A percentile compares a stretch with the other conserved stretches of the same genome.
These are phyloP conservation scores for Aspergillus japonicus DNA, from an alignment of 2,329 filamentous ascomycete genomes.

Conservation along the genomic window DNA sequence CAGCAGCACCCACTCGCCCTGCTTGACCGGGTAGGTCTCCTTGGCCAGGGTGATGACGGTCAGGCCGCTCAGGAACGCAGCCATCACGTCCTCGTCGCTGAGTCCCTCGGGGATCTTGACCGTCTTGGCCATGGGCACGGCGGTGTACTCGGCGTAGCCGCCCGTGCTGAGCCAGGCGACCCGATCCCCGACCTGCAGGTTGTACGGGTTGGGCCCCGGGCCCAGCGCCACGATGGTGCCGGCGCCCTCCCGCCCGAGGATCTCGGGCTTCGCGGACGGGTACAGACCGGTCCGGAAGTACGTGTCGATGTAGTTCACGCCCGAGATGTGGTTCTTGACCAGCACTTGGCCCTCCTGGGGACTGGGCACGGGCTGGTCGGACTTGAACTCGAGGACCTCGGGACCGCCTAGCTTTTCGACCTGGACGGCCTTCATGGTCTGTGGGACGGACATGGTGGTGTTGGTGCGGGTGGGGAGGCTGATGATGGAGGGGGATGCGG, in stretches of 20 bases:
- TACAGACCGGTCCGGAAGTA: slow-evolving; percentile 90
- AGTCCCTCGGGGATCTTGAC: slow-evolving; percentile 65
- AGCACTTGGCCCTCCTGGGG: slow-evolving; percentile 70
- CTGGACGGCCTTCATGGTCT: slow-evolving; percentile 70
- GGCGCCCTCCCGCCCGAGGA: slow-evolving; percentile 75
- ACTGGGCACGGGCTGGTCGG: slow-evolving; percentile 68
- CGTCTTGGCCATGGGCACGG: slow-evolving; percentile 53
- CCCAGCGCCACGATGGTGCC: slow-evolving; percentile 67
- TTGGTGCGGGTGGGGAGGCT: slow-evolving; percentile 13
- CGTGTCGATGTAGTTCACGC: slow-evolving; percentile 87
- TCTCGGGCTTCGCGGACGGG: slow-evolving; percentile 66
- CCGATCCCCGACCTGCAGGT: slow-evolving; percentile 64
- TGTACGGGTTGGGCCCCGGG: slow-evolving; percentile 49
- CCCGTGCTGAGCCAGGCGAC: slow-evolving; percentile 66
- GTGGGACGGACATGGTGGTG: slow-evolving; percentile 53
- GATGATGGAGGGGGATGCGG: slow-evolving; percentile 4
- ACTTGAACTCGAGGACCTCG: slow-evolving; percentile 70
- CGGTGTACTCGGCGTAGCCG: slow-evolving; percentile 61
- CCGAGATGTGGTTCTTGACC: slow-evolving; percentile 75
- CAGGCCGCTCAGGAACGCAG: slow-evolving; percentile 73
- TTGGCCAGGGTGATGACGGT: slow-evolving; percentile 77
- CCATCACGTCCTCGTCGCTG: slow-evolving; percentile 62
- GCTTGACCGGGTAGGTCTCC: slow-evolving; percentile 68
- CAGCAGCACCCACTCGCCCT: slow-evolving; percentile 77
- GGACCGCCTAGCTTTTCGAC: slow-evolving; percentile 70